A percentile compares a stretch with the other conserved stretches of the same genome.
Evolutionary conservation across 1,284 basidiomycete genomes (phyloP).

Genomic region (Bondarzewia mesenterica): DNA sequence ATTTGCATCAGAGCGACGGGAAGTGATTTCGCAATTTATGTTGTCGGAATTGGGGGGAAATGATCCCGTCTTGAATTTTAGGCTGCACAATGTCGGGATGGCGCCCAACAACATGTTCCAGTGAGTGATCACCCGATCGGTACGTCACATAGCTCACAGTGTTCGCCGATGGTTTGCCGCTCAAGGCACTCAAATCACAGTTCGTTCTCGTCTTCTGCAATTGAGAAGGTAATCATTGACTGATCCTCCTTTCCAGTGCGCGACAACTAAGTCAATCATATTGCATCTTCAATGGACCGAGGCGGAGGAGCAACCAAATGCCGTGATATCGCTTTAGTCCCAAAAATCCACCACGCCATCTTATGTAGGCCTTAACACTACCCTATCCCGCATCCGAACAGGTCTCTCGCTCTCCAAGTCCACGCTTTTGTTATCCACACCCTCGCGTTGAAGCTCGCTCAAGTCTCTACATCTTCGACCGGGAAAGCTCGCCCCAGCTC

Average conservation of each 20-base stretch:
- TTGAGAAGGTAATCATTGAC: neutral
- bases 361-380: conserved; percentile 17
- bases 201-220: conserved; percentile 27
- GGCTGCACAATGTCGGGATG: conserved; percentile 65
- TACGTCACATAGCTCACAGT: neutral
- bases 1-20: conserved; percentile 46
- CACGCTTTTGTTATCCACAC: conserved; percentile 36
- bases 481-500: conserved; percentile 16
- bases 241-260: conserved; percentile 47
- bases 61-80: conserved; percentile 56
- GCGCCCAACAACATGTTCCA: conserved; percentile 81
- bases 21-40: conserved; percentile 90
- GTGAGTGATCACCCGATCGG: conserved; percentile 28
- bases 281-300: conserved; percentile 86
- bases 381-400: conserved; percentile 27
- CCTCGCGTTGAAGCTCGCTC: conserved; percentile 38
- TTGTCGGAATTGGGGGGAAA: conserved; percentile 70
- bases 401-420: conserved; percentile 40
- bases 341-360: conserved; percentile 16
- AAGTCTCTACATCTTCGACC: conserved; percentile 19
- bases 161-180: conserved; percentile 78
- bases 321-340: conserved; percentile 12
- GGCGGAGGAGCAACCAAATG: conserved; percentile 31
- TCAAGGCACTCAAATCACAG: conserved; percentile 85
- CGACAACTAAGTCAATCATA: conserved; percentile 82